Percentiles rank a stretch among this genome's conserved stretches.
Conservation (phyloP, 805 yeast genomes). For the Candida insectalens region DNA sequence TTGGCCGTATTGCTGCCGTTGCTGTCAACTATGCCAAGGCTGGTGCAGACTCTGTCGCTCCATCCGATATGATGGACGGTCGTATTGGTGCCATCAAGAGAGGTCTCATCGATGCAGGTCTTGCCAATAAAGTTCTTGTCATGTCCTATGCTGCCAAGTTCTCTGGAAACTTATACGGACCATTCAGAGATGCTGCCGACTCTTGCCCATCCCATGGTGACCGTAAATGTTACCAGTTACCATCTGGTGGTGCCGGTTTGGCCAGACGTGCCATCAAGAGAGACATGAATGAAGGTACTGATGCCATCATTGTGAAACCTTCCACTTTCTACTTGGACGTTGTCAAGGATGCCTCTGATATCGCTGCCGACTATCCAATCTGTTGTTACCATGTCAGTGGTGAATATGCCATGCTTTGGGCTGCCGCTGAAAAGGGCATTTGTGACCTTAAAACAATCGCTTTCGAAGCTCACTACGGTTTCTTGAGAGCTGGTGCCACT, state of each 20-base stretch:
- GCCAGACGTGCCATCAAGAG: conserved; percentile 86
- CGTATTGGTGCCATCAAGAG: conserved; percentile 79
- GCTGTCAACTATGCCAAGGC: conserved; percentile 94
- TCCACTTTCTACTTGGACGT: conserved; percentile 91
- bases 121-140: conserved; percentile 82
- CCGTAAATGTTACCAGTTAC: conserved; percentile 86
- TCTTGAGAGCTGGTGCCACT: conserved; percentile 92
- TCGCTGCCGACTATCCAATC: conserved; percentile 78
- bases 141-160: conserved; percentile 95
- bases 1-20: conserved; percentile 81
- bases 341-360: conserved; percentile 75
- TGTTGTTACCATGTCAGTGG: conserved; percentile 97
- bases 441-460: conserved; percentile 74
- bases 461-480: conserved; percentile 84
- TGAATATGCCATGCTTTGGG: conserved; percentile 95
- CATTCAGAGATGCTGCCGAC: conserved; percentile 96
- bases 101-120: conserved; percentile 68
- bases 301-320: conserved; percentile 92
- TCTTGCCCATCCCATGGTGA: conserved; percentile 86
- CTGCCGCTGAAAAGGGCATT: conserved; percentile 94
- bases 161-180: conserved; percentile 86
- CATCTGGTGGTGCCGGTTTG: conserved; percentile 85
- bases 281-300: conserved; percentile 89
- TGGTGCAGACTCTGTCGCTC: conserved; percentile 94
- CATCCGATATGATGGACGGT: conserved; percentile 97